Percentiles rank a stretch among this genome's conserved stretches.
These are phyloP conservation scores for Asterochloris erici DNA, from an alignment of 139 green algal species.

Conservation along the genomic window DNA sequence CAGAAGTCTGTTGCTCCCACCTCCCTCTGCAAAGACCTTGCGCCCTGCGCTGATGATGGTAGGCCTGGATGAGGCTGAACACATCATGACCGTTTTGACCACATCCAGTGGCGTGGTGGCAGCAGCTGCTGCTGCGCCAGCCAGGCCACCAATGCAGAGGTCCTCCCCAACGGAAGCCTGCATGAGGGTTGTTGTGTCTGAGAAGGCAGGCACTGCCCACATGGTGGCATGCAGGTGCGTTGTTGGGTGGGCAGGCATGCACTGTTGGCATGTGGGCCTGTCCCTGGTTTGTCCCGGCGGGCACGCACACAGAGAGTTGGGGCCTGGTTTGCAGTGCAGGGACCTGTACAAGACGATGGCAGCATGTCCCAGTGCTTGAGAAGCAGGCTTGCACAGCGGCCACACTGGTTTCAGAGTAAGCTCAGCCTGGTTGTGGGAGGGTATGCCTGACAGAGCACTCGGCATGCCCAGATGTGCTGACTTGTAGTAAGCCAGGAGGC, in stretches of 20 bases:
- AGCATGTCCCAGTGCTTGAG: too few species aligned
- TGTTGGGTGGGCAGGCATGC: neutral
- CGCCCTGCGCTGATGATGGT: slow-evolving; percentile 33
- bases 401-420: too few species aligned
- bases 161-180: slow-evolving; percentile 49
- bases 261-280: neutral
- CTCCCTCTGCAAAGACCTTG: slow-evolving; percentile 20
- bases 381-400: too few species aligned
- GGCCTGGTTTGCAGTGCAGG: too few species aligned
- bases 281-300: too few species aligned
- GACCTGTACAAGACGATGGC: too few species aligned
- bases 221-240: too few species aligned
- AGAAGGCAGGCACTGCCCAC: neutral
- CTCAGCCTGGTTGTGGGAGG: too few species aligned
- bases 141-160: slow-evolving; percentile 70
- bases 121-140: slow-evolving; percentile 71
- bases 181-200: neutral
- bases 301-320: too few species aligned
- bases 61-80: slow-evolving; percentile 55
- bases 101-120: slow-evolving; percentile 89
- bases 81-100: slow-evolving; percentile 94
- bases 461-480: too few species aligned
- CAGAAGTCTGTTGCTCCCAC: slow-evolving; percentile 6
- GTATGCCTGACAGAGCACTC: too few species aligned
- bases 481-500: too few species aligned